Evolutionary conservation across 31 red algal genomes (phyloP), one percentile per base, ranked within the genome.

Genomic region (Asparagopsis taxiformis): DNA sequence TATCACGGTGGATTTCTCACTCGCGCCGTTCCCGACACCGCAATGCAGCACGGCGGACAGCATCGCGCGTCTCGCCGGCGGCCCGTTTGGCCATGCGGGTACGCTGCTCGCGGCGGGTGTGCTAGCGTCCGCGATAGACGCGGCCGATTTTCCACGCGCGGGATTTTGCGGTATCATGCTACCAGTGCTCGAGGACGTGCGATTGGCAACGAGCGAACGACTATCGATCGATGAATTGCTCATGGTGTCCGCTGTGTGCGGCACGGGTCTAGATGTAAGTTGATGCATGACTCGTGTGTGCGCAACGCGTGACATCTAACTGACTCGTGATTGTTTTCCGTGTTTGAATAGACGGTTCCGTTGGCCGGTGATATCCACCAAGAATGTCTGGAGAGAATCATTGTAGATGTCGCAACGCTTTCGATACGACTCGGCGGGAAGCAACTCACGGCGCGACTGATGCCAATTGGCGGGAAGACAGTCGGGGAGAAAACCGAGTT

Each of bases 121-220:
- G 9, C 16, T 59, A 7, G 55, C 55, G 13, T 21, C 17, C 23
- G 55, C 55, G 9, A 16, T 59, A 21, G 55, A 59, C 21, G 8
- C 16, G 17, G 55, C 55, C 55, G 55, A 21, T 8, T 59, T 59
- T 23, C 55, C 55, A 59, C 9, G 21, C 8, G 23, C 55, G 55
- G 64, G 64, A n/a, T 68, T 49, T 31, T 68, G 64, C 32, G 64
- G 64, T 3, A n/a, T 68, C 64, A 68, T 68, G 64, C 31, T 68
- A 16, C 22, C 64, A 3, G 34, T 68, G 19, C 20, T 31, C 15
- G 64, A 68, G 38, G 64, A 68, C 30, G 13, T 5, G 5, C 22
- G 21, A 9, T 68, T 68, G 64, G 64, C 64, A 22, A 16, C 13
- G 13, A 59, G 23, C 8, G 17, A 25, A 23, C 7, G 9, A 8